Evolutionary conservation across 805 yeast genomes (phyloP), one percentile per base, ranked within the genome.

Genomic region (Wickerhamiella siamensis): DNA sequence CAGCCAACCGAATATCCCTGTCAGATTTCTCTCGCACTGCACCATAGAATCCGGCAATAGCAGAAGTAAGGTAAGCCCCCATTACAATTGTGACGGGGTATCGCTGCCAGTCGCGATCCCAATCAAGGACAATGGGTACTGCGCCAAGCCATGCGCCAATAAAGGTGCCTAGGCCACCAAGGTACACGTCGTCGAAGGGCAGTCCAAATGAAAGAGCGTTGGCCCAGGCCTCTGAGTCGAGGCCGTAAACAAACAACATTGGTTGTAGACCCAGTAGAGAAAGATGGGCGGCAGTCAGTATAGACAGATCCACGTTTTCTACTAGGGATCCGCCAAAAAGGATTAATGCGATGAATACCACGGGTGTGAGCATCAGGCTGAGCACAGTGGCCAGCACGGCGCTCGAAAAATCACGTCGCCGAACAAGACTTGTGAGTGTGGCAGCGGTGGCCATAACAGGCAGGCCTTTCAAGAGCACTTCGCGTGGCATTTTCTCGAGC

Each of bases 31-130:
- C 29, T 24, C 37, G 37, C 9, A 34, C 15, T 10, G 27, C 20
- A n/a, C 37, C 37, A 14, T 34, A 34, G 21, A 36, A 26, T 10
- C 31, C 20, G 3, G 94, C 95, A 2, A 71, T 50, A 22, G 75
- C 65, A 2, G 77, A 72, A n/a, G 95, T 96, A 0, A 66, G 26
- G 52, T 83, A 83, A 0, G 77, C 76, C 2, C 97, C 96, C 6
- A 72, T 67, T 12, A 88, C 65, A 34, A 88, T 68, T 0, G 97
- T 88, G 41, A 84, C 73, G 5, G 98, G 98, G 93, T 95, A 88
- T 41, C 68, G 71, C 60, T 88, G 98, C 98, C 98, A 88, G 20
- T 80, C 83, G 52, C 97, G 70, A 58, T 88, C 98, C 98, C 98
- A 88, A 60, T 88, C 98, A 45, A 91, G 67, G 0, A 97, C 96